A percentile compares a stretch with the other conserved stretches of the same genome.
phyloP scores from a whole-genome alignment of 352 stramenopile genomes.

The Phytophthora idaei region DNA sequence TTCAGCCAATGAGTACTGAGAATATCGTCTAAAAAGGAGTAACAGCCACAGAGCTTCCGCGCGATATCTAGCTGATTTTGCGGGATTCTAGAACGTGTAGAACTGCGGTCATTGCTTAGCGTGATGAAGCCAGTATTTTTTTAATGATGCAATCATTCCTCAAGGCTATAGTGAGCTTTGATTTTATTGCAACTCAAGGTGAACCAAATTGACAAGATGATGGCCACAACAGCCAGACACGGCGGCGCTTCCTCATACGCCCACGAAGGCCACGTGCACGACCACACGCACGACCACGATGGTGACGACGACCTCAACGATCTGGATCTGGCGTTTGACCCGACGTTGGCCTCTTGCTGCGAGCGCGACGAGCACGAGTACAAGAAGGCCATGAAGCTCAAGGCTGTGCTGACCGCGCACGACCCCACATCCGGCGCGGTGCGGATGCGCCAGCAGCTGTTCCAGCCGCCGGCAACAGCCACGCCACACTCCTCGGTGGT shows the following conservation, averaged over 20 bases:
- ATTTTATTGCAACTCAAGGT: neutral
- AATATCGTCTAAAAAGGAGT: neutral
- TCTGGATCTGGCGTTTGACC: conserved; percentile 52
- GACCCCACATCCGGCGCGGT: conserved; percentile 61
- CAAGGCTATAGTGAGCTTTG: neutral
- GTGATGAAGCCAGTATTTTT: neutral
- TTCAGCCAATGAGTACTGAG: conserved; percentile 20
- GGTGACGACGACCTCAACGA: conserved; percentile 31
- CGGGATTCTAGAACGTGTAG: conserved; percentile 2
- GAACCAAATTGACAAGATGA: conserved; percentile 10
- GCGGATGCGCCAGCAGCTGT: conserved; percentile 63
- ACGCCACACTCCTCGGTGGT: conserved; percentile 10
- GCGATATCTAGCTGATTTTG: neutral
- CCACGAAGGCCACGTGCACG: conserved; percentile 17
- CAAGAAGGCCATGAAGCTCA: conserved; percentile 70
- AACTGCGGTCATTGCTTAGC: neutral
- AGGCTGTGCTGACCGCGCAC: conserved; percentile 57
- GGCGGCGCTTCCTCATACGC: conserved; percentile 7
- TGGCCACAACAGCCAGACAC: conserved; percentile 11
- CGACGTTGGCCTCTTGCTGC: conserved; percentile 71
- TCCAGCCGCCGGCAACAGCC: conserved; percentile 37
- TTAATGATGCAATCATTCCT: neutral
- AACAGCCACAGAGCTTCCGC: neutral
- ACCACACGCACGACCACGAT: conserved; percentile 28
- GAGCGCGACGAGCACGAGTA: conserved; percentile 63